These are phyloP conservation scores for Chernovozyma aurita DNA, from an alignment of 1,139 yeast species.

Conservation along the genomic window DNA sequence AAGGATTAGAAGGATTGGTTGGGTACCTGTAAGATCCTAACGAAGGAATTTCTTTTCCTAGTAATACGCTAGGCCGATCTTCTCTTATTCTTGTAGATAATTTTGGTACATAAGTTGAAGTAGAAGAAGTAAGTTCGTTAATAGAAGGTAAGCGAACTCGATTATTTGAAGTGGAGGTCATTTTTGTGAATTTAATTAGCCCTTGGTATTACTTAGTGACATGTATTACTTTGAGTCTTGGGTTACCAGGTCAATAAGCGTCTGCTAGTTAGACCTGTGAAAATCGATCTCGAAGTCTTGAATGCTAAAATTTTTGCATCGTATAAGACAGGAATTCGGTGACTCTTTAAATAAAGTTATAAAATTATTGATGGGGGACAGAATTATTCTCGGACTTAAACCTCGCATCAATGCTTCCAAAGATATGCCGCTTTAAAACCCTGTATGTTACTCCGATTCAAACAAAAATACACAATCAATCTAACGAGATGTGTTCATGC, in stretches of 20 bases:
- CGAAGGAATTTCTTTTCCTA: not conserved
- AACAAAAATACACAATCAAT: constrained; percentile 1
- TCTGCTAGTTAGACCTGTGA: not conserved
- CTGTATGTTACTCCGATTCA: not conserved
- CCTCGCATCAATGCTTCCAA: not conserved
- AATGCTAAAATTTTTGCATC: too few relatives aligned
- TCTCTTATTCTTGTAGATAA: constrained; percentile 2
- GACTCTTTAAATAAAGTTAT: not conserved
- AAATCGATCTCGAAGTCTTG: too few relatives aligned
- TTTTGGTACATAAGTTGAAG: constrained; percentile 1
- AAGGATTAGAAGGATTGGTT: constrained; percentile 9
- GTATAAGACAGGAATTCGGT: not conserved
- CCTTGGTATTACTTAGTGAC: not conserved
- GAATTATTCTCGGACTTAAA: not conserved
- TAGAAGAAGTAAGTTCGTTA: constrained; percentile 7
- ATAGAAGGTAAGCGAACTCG: constrained; percentile 9
- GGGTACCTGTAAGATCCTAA: constrained; percentile 11
- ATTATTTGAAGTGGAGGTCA: constrained; percentile 4
- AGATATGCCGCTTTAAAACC: constrained; percentile 1
- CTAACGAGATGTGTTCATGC: constrained; percentile 6
- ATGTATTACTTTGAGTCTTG: not conserved
- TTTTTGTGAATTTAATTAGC: not conserved
- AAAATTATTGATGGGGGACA: not conserved
- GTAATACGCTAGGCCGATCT: not conserved
- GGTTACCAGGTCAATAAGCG: not conserved